Conservation (phyloP, 1,284 basidiomycete genomes). For the Rhodotorula glutinis region DNA sequence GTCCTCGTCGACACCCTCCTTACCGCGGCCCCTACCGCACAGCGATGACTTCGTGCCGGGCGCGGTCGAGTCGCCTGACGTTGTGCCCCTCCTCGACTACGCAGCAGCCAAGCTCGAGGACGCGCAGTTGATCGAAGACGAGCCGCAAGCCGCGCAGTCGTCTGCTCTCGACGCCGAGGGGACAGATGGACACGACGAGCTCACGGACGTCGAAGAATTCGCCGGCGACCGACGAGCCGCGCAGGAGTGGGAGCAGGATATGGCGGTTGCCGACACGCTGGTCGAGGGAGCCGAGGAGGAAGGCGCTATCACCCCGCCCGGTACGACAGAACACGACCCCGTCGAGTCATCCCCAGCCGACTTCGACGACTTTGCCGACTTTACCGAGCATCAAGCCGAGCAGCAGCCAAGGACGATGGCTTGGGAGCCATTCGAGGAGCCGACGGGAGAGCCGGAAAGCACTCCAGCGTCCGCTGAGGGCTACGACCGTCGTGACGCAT, state of each 20-base stretch:
- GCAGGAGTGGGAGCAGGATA: no score
- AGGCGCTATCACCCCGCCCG: no score
- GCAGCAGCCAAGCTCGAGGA: slow-evolving; percentile 4
- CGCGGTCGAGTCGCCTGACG: background rate
- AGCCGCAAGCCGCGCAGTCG: background rate
- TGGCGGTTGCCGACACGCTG: no score
- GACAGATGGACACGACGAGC: no score
- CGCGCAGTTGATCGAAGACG: background rate
- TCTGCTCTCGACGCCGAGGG: slow-evolving; percentile 9
- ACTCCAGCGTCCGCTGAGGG: background rate
- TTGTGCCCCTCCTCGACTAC: background rate
- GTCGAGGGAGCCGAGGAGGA: no score
- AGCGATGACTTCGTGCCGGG: slow-evolving; percentile 1
- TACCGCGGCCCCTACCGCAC: slow-evolving; percentile 14
- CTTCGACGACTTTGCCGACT: slow-evolving; percentile 15
- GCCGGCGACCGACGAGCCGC: no score
- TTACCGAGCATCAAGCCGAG: background rate
- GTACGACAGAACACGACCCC: background rate
- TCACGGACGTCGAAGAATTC: no score
- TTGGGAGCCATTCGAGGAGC: slow-evolving; percentile 16
- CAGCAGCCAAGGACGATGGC: background rate
- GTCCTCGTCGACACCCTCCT: background rate
- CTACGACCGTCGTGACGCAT: background rate
- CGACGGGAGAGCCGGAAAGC: slow-evolving; percentile 1
- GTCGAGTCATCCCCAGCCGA: background rate